Percentiles rank a stretch among this genome's conserved stretches.
Conservation (phyloP, 2,329 filamentous ascomycete species). For the Pezicula neosporulosa region DNA sequence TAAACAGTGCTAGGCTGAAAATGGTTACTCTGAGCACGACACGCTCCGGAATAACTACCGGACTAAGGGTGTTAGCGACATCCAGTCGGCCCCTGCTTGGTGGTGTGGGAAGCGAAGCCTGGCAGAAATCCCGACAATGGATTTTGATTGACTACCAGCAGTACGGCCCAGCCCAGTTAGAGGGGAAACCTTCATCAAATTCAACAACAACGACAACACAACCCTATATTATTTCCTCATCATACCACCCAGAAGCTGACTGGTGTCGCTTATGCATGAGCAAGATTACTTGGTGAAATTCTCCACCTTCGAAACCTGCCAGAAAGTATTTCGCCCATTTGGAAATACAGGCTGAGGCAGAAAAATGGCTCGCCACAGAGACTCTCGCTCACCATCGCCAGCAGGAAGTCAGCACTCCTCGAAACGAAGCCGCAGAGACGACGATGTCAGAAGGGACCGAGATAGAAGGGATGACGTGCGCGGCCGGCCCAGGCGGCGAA, state of each 20-base stretch:
- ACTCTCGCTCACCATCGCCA: slow-evolving; percentile 86
- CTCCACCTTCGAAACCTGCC: slow-evolving; percentile 10
- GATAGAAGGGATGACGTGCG: slow-evolving; percentile 47
- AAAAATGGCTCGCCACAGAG: slow-evolving; percentile 58
- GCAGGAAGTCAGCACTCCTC: slow-evolving; percentile 79
- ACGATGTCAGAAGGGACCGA: slow-evolving; percentile 46
- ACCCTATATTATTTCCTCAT: not conserved
- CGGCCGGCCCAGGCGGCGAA: slow-evolving; percentile 49
- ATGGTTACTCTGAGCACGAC: not conserved
- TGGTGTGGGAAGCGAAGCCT: too few species aligned
- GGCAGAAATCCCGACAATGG: too few species aligned
- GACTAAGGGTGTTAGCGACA: too few species aligned
- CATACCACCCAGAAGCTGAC: not conserved
- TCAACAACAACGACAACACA: too few species aligned
- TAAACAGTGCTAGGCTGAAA: not conserved
- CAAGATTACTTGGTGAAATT: not conserved
- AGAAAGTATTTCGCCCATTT: slow-evolving; percentile 42
- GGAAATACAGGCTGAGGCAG: slow-evolving; percentile 24
- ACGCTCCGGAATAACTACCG: not conserved
- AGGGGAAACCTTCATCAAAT: not conserved
- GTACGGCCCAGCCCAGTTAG: not conserved
- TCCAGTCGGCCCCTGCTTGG: too few species aligned
- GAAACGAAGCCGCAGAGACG: slow-evolving; percentile 49
- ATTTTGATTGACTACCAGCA: too few species aligned
- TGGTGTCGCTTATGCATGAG: not conserved